Evolutionary conservation across 164 flowering plant genomes (phyloP).

Genomic region (Paratinospora sagittata): DNA sequence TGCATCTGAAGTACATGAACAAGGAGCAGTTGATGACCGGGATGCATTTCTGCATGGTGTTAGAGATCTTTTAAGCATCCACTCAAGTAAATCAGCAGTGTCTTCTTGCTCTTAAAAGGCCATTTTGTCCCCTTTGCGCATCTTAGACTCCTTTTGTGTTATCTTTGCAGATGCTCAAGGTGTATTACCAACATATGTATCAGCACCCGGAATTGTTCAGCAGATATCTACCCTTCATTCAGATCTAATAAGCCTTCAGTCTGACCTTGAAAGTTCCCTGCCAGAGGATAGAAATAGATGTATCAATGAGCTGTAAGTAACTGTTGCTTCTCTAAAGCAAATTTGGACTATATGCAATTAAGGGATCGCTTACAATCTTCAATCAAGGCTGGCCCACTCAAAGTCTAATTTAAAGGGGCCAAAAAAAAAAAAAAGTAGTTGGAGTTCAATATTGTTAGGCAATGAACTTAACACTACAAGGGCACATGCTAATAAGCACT

Average conservation of each 20-base stretch:
- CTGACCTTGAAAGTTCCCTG: constrained; percentile 82
- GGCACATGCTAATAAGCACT: no score
- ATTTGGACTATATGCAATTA: not conserved
- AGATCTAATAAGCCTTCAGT: constrained; percentile 67
- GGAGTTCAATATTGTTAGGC: no score
- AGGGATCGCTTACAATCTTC: not conserved
- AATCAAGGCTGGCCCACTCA: not conserved
- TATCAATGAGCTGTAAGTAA: constrained; percentile 86
- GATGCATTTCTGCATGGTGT: constrained; percentile 86
- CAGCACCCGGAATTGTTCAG: constrained; percentile 93
- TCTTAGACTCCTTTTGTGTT: constrained; percentile 5
- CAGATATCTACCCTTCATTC: constrained; percentile 79
- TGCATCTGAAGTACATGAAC: constrained; percentile 90
- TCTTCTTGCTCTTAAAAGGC: not conserved
- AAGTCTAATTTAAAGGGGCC: not conserved
- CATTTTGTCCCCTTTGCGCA: not conserved
- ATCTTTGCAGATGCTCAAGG: constrained; percentile 62
- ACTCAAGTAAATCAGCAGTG: constrained; percentile 58
- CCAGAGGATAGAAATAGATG: constrained; percentile 87
- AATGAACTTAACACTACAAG: no score
- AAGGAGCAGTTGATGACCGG: constrained; percentile 96
- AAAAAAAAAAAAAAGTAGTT: no score
- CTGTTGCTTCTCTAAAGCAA: constrained; percentile 2
- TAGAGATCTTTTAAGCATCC: constrained; percentile 84
- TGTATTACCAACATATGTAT: constrained; percentile 78